A percentile compares a stretch with the other conserved stretches of the same genome.
Evolutionary conservation across 2,329 filamentous ascomycete genomes (phyloP).

Genomic region (Emericellopsis cladophorae): DNA sequence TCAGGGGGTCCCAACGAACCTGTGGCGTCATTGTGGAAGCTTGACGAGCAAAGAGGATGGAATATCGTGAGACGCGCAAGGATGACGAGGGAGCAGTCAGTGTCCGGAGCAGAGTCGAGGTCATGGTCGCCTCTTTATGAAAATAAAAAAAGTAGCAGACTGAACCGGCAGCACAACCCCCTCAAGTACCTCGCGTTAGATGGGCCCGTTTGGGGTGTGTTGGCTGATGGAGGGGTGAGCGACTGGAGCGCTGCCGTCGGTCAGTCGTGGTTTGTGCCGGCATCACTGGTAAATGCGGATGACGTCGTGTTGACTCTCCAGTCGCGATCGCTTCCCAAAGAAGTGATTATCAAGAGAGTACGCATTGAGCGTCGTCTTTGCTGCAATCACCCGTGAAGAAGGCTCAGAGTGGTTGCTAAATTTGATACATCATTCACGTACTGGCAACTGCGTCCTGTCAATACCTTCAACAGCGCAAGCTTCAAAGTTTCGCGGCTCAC

Average conservation of each 20-base stretch:
- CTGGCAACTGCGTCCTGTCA: too few relatives aligned
- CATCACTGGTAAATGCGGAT: background rate
- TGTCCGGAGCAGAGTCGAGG: background rate
- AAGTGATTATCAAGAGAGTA: too few relatives aligned
- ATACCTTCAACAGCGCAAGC: too few relatives aligned
- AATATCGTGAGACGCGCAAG: background rate
- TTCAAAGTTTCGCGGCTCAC: too few relatives aligned
- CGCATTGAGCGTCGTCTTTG: too few relatives aligned
- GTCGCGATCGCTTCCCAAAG: too few relatives aligned
- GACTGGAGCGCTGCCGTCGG: background rate
- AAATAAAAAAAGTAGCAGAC: too few relatives aligned
- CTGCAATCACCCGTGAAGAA: too few relatives aligned
- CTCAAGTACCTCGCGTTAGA: too few relatives aligned
- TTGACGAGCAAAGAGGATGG: slow-evolving; percentile 16
- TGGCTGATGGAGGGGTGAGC: background rate
- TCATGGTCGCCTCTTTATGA: background rate
- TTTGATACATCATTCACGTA: too few relatives aligned
- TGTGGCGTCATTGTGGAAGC: slow-evolving; percentile 35
- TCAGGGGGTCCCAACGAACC: slow-evolving; percentile 11
- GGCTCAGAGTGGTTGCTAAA: too few relatives aligned
- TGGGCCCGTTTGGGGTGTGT: background rate
- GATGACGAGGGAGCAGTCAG: background rate
- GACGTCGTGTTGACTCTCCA: background rate
- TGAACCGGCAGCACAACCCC: too few relatives aligned
- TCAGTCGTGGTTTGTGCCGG: background rate